These are phyloP conservation scores for Phylloporus sp. DNA, from an alignment of 768 basidiomycete species.

Conservation along the genomic window DNA sequence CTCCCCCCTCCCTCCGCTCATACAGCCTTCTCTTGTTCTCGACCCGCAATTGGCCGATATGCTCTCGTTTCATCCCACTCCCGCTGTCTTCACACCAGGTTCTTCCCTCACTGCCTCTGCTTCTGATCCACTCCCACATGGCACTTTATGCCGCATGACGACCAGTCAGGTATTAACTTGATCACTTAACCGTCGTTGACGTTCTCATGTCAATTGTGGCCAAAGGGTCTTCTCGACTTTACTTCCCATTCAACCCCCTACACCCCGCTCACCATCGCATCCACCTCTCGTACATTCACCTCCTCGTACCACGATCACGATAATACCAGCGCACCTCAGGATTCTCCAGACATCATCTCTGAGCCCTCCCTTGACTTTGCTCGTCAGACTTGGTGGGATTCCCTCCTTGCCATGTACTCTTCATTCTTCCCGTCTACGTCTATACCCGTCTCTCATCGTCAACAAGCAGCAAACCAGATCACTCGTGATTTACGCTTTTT, in stretches of 20 bases:
- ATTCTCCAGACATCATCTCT: constrained; percentile 30
- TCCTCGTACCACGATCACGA: constrained; percentile 11
- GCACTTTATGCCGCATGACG: constrained; percentile 13
- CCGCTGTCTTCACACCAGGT: background rate
- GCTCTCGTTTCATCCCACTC: constrained; percentile 11
- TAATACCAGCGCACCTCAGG: constrained; percentile 12
- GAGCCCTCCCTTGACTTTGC: constrained; percentile 64
- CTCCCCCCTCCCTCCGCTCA: constrained; percentile 1
- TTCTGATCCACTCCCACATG: constrained; percentile 6
- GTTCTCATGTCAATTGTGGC: constrained; percentile 21
- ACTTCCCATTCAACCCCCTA: constrained; percentile 4
- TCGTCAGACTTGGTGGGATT: constrained; percentile 79
- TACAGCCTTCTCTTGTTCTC: constrained; percentile 12
- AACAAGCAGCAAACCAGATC: constrained; percentile 41
- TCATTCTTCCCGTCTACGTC: constrained; percentile 31
- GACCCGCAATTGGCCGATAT: constrained; percentile 26
- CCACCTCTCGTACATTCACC: constrained; percentile 4
- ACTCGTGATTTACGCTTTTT: constrained; percentile 57
- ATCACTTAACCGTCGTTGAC: constrained; percentile 18
- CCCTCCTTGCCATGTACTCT: constrained; percentile 51
- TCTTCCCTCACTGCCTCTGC: constrained; percentile 3
- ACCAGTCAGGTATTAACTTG: constrained; percentile 30
- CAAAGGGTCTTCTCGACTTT: constrained; percentile 19
- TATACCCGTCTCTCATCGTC: constrained; percentile 41
- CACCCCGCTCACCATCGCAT: background rate